Evolutionary conservation across 495 filamentous ascomycete genomes (phyloP).

Genomic region (Podospora anserina): DNA sequence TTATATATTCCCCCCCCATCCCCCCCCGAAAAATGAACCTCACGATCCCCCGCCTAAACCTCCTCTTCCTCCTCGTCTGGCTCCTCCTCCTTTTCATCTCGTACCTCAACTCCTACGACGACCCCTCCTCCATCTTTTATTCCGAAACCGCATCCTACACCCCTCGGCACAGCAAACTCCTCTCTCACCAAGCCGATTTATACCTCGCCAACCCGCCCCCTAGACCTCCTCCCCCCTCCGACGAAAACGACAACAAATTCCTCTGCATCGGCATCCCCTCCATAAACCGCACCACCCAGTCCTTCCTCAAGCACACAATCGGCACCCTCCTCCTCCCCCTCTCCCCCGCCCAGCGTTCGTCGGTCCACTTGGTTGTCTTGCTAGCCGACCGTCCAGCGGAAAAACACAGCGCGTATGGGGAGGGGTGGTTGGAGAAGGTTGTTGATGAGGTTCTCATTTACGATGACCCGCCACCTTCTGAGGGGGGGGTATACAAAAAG

Average conservation of each 20-base stretch:
- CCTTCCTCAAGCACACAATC: slow-evolving; percentile 49
- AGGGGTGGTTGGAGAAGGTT: background rate
- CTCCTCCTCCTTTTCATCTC: background rate
- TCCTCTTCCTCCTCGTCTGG: background rate
- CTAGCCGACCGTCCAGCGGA: background rate
- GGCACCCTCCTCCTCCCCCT: slow-evolving; percentile 53
- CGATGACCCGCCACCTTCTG: background rate
- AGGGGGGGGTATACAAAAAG: background rate
- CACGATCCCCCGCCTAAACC: background rate
- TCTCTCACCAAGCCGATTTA: background rate
- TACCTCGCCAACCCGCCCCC: background rate
- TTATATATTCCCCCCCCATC: background rate
- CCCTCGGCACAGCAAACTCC: slow-evolving; percentile 6
- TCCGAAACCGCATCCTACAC: slow-evolving; percentile 13
- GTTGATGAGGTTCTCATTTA: background rate
- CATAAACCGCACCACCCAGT: slow-evolving; percentile 26
- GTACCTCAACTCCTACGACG: slow-evolving; percentile 17
- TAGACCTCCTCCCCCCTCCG: background rate
- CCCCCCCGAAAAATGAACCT: background rate
- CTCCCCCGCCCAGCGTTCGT: slow-evolving; percentile 17
- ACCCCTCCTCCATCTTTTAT: slow-evolving; percentile 23
- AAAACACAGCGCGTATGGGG: background rate
- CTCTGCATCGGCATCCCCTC: slow-evolving; percentile 37
- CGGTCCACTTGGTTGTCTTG: background rate
- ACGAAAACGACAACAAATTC: background rate